Evolutionary conservation across 805 yeast species (phyloP), one percentile per base, ranked within the genome.

Genomic region (Saturnispora kantuleensis): DNA sequence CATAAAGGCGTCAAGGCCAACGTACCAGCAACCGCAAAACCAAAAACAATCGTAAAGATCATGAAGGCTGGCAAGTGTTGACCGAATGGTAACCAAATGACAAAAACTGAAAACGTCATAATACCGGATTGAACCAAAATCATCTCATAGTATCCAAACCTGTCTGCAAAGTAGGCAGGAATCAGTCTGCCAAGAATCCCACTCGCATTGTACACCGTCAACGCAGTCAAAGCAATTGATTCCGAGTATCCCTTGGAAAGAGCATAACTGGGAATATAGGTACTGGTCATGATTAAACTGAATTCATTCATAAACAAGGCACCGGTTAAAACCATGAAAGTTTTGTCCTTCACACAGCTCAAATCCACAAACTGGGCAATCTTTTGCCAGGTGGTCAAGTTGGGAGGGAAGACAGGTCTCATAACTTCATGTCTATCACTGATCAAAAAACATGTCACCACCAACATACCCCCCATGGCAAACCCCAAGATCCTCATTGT

Each of bases 1-100:
- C 89, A 81, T 4, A 77, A 79, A 0, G 90, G 87, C 0, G 83
- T 73, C 41, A 83, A 55, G 0, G 84, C 71, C 35, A 84, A 63
- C 5, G 82, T 75, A 15, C 83, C 73, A 3, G 86, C 41, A 29
- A 38, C 35, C 2, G 41, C 41, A 38, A 38, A 38, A 8, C 88
- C 88, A 54, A 72, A 75, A 3, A 73, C 41, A 0, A 67, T 71
- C 7, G 79, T 64, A 57, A 79, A 82, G 0, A 68, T 67, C 50
- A 76, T 73, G 42, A 80, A 59, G 0, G 67, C 71, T 2, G 60
- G 61, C 28, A 65, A 44, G 41, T 58, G 51, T 8, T 56, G 46
- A 0, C 85, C 87, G 45, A 79, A 73, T 1, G 89, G 88, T 16
- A 80, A 60, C 88, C 88, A 81, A 13, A 63, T 15, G 8, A 68